Conservation (phyloP, 2,329 filamentous ascomycete genomes). For the Dactylella cylindrospora region DNA sequence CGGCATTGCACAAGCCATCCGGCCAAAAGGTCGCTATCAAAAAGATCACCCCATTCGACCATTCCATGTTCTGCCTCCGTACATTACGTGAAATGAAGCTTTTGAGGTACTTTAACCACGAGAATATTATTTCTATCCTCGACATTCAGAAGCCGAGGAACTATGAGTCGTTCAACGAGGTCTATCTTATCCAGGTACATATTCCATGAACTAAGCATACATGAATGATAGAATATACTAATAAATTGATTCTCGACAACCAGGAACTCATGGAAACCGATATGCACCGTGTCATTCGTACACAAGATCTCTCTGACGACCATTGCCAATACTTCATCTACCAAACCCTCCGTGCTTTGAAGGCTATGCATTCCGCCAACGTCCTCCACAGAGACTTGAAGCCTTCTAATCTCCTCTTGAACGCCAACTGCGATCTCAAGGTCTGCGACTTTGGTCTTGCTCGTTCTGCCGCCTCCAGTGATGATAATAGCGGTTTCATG, state of each 20-base stretch:
- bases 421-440: constrained; percentile 98
- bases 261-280: constrained; percentile 99
- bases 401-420: constrained; percentile 92
- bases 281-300: constrained; percentile 98
- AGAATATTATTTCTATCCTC: constrained; percentile 99
- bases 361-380: constrained; percentile 99
- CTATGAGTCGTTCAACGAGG: constrained; percentile 94
- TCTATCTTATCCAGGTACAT: constrained; percentile 93
- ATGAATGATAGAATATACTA: constrained; percentile 5
- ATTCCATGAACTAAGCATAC: constrained; percentile 41
- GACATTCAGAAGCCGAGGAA: constrained; percentile 97
- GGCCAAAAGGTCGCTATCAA: constrained; percentile 99
- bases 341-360: constrained; percentile 93
- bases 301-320: constrained; percentile 96
- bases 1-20: constrained; percentile 95
- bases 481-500: constrained; percentile 99
- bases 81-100: constrained; percentile 99
- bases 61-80: constrained; percentile 97
- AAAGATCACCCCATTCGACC: constrained; percentile 99
- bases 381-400: constrained; percentile 97
- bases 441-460: constrained; percentile 98
- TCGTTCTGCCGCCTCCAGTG: constrained; percentile 90
- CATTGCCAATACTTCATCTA: constrained; percentile 99
- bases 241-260: constrained; percentile 38
- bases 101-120: constrained; percentile 97